Conservation (phyloP, 139 green algal species). For the Coelastrella sp. region DNA sequence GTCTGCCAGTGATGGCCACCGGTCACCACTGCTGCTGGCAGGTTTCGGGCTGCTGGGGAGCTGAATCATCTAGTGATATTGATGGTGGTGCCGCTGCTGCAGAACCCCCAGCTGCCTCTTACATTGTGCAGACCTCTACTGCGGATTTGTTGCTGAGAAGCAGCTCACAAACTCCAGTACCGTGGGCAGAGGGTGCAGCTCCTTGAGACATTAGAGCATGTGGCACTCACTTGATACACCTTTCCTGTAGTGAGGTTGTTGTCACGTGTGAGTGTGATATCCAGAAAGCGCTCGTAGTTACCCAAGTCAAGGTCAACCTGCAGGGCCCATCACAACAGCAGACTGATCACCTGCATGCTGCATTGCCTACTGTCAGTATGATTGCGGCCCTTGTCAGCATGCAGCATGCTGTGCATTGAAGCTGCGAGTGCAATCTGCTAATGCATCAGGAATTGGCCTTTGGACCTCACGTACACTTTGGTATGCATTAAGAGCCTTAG, state of each 20-base stretch:
- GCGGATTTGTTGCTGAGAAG: neutral
- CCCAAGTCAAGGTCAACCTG: conserved; percentile 97
- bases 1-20: neutral
- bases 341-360: neutral
- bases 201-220: too few species aligned
- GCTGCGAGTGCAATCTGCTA: neutral
- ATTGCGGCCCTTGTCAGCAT: neutral
- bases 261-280: conserved; percentile 94
- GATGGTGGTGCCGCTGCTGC: neutral
- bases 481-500: too few species aligned
- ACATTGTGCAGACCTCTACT: neutral
- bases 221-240: conserved; percentile 81
- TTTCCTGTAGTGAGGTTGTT: conserved; percentile 99
- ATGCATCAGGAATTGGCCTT: too few species aligned
- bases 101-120: neutral
- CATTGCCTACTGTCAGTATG: too few species aligned
- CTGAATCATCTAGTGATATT: too few species aligned
- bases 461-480: too few species aligned
- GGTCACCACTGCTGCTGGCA: neutral
- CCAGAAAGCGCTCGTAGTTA: conserved; percentile 99
- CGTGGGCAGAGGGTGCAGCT: too few species aligned
- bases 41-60: neutral
- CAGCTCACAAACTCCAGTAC: neutral
- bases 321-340: neutral
- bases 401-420: neutral